A percentile compares a stretch with the other conserved stretches of the same genome.
Evolutionary conservation across 1,284 basidiomycete species (phyloP).

Genomic region (Ceratobasidium theobromae): DNA sequence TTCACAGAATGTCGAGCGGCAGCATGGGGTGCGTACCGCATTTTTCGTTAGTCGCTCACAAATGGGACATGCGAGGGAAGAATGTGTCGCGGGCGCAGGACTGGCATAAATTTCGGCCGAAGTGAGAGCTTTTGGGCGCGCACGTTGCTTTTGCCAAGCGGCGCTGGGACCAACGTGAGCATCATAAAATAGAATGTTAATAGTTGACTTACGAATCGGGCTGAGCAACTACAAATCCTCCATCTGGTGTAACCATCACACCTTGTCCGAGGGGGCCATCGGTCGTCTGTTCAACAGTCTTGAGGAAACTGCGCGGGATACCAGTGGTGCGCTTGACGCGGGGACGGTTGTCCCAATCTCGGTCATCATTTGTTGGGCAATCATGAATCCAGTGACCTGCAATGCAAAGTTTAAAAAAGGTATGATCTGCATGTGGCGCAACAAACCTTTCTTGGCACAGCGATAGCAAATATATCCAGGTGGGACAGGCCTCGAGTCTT

Average conservation of each 20-base stretch:
- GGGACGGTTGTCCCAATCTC: slow-evolving; percentile 90
- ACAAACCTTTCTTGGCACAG: slow-evolving; percentile 98
- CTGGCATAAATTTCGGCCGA: slow-evolving; percentile 80
- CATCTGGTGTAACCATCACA: slow-evolving; percentile 96
- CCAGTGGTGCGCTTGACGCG: slow-evolving; percentile 98
- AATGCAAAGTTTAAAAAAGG: not conserved
- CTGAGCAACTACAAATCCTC: slow-evolving; percentile 92
- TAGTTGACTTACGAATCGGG: slow-evolving; percentile 75
- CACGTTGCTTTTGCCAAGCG: slow-evolving; percentile 90
- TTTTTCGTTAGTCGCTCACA: slow-evolving; percentile 86
- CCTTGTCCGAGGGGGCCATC: slow-evolving; percentile 72
- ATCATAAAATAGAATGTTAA: not conserved
- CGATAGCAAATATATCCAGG: slow-evolving; percentile 99
- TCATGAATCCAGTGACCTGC: slow-evolving; percentile 99
- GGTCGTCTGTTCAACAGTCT: slow-evolving; percentile 85
- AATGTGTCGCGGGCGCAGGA: slow-evolving; percentile 63
- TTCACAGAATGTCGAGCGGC: slow-evolving; percentile 87
- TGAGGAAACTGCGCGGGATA: slow-evolving; percentile 95
- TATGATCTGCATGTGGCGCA: slow-evolving; percentile 40
- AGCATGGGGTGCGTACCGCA: slow-evolving; percentile 89
- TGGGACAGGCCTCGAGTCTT: slow-evolving; percentile 57
- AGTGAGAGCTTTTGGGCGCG: slow-evolving; percentile 74
- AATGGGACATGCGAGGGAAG: slow-evolving; percentile 78
- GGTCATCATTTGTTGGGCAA: slow-evolving; percentile 96
- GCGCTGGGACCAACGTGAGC: slow-evolving; percentile 51